A percentile compares a stretch with the other conserved stretches of the same genome.
phyloP scores from a whole-genome alignment of 306 rosid species.

The Rosa persica region DNA sequence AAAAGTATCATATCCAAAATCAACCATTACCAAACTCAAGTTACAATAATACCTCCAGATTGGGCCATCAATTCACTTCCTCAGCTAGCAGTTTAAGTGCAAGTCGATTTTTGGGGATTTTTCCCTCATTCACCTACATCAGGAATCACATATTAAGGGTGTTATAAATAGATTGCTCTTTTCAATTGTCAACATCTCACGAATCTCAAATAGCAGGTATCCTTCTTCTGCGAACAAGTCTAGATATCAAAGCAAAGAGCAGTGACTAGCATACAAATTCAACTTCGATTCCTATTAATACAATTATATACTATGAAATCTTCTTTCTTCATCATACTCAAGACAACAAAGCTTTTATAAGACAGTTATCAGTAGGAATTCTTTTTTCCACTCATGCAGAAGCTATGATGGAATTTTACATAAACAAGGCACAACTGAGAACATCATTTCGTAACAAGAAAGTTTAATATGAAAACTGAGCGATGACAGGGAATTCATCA shows the following conservation, averaged over 20 bases:
- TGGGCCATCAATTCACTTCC: conserved; percentile 87
- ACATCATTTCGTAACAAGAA: not conserved
- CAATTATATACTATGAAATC: not conserved
- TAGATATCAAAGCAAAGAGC: not conserved
- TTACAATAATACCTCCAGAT: conserved; percentile 67
- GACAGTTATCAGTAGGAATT: not conserved
- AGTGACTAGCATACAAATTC: not conserved
- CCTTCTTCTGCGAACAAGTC: not conserved
- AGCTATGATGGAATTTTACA: no score
- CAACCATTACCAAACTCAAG: conserved; percentile 17
- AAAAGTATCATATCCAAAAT: not conserved
- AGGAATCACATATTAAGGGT: conserved; percentile 2
- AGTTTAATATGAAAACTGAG: not conserved
- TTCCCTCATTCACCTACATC: conserved; percentile 78
- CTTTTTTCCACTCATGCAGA: not conserved
- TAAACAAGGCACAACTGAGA: not conserved
- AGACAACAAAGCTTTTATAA: not conserved
- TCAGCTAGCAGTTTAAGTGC: conserved; percentile 81
- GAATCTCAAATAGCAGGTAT: not conserved
- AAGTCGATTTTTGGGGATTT: conserved; percentile 59
- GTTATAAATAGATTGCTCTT: not conserved
- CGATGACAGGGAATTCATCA: not conserved
- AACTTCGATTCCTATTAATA: not conserved
- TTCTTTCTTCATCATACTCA: not conserved
- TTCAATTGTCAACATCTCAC: not conserved